These are phyloP conservation scores for Urostyla sp. DNA, from an alignment of 73 alveolate species.

Conservation along the genomic window DNA sequence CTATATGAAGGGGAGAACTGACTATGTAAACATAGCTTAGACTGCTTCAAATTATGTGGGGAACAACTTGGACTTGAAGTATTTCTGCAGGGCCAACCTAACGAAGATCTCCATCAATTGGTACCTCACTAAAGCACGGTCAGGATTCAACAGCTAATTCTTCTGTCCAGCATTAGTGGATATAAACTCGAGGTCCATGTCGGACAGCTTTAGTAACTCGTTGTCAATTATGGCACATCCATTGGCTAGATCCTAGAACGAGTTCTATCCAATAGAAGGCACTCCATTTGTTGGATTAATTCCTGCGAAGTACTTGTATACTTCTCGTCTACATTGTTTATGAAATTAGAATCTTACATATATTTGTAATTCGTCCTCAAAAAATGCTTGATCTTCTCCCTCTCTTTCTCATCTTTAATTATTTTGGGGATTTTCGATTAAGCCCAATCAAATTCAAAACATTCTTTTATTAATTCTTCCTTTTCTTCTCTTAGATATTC, in stretches of 20 bases:
- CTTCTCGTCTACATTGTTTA: constrained; percentile 62
- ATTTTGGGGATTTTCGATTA: constrained; percentile 68
- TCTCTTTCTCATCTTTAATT: constrained; percentile 69
- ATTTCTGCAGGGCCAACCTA: constrained; percentile 60
- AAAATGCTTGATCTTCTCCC: constrained; percentile 44
- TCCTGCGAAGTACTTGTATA: constrained; percentile 66
- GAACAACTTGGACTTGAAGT: constrained; percentile 44
- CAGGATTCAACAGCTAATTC: constrained; percentile 52
- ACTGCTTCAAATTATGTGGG: constrained; percentile 65
- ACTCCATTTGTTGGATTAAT: constrained; percentile 18
- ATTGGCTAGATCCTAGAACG: constrained; percentile 36
- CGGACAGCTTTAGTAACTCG: constrained; percentile 47
- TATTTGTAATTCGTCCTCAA: constrained; percentile 53
- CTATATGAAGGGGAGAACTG: constrained; percentile 49
- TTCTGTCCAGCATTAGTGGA: constrained; percentile 56
- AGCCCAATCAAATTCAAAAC: constrained; percentile 72
- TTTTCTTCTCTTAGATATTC: constrained; percentile 54
- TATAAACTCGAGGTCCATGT: constrained; percentile 55
- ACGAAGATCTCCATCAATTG: constrained; percentile 64
- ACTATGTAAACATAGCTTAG: constrained; percentile 61
- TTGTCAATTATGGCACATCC: constrained; percentile 31
- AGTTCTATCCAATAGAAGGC: constrained; percentile 63
- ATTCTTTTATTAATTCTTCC: constrained; percentile 13
- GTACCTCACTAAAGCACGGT: constrained; percentile 61
- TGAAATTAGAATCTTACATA: constrained; percentile 53